phyloP scores from a whole-genome alignment of 768 basidiomycete species.

The Glaciozyma antarctica region DNA sequence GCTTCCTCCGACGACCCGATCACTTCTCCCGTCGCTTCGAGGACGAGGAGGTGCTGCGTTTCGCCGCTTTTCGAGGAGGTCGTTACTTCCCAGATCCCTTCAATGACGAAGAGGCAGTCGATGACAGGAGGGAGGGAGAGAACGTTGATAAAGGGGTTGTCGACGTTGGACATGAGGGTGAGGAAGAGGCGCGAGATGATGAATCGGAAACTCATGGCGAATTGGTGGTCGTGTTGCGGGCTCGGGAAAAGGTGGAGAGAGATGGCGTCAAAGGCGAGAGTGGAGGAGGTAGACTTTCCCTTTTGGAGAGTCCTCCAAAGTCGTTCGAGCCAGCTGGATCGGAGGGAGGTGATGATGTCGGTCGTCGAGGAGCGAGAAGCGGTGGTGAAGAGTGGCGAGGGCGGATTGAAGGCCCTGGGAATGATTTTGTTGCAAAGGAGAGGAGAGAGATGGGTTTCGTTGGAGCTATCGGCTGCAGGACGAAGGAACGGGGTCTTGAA shows the following conservation, averaged over 20 bases:
- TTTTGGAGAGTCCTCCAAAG: not conserved
- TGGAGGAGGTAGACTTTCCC: not conserved
- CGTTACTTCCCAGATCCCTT: not conserved
- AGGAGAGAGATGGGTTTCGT: not conserved
- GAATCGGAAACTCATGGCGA: not conserved
- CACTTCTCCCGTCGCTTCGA: not conserved
- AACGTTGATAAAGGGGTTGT: not conserved
- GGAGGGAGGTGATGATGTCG: not conserved
- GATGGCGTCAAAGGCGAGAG: not conserved
- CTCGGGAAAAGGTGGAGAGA: not conserved
- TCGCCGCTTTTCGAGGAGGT: not conserved
- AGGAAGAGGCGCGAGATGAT: not conserved
- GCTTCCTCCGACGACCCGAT: not conserved
- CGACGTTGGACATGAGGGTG: not conserved
- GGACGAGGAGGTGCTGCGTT: not conserved
- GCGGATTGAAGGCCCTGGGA: not conserved
- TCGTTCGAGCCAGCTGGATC: not conserved
- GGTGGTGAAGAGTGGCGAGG: not conserved
- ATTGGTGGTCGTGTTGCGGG: not conserved
- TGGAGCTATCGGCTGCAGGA: not conserved
- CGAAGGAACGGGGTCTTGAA: not conserved
- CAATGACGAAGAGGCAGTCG: not conserved
- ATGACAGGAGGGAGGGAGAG: not conserved
- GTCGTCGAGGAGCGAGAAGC: not conserved
- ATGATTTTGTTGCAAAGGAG: not conserved